A percentile compares a stretch with the other conserved stretches of the same genome.
phyloP scores from a whole-genome alignment of 139 green algal species.

The Chlamydomonas applanata region DNA sequence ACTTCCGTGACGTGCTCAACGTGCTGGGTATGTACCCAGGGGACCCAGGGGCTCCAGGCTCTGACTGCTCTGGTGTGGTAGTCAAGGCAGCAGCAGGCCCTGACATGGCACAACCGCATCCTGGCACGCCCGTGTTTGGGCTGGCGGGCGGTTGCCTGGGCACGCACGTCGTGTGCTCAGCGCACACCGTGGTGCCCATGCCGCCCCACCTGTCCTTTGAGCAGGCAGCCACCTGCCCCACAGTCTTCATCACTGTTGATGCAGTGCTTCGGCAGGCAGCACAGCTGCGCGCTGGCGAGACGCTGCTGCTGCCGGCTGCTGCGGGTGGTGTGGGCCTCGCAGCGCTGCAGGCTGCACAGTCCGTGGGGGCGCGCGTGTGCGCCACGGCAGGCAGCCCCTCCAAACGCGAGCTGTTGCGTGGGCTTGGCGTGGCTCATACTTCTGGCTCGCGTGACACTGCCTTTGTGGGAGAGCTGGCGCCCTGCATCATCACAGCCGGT shows the following conservation, averaged over 20 bases:
- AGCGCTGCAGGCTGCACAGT: constrained; percentile 47
- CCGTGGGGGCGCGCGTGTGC: constrained; percentile 37
- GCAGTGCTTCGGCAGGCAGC: constrained; percentile 54
- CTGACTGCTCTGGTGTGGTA: constrained; percentile 55
- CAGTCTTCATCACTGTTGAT: constrained; percentile 81
- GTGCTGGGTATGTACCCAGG: constrained; percentile 66
- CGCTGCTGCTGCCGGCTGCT: constrained; percentile 72
- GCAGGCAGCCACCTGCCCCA: constrained; percentile 71
- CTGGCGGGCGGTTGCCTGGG: constrained; percentile 73
- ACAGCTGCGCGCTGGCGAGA: constrained; percentile 33
- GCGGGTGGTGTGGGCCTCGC: constrained; percentile 82
- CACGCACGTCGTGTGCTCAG: constrained; percentile 59
- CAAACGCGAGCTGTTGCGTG: constrained; percentile 72
- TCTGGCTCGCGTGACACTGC: constrained; percentile 35
- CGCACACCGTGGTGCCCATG: constrained; percentile 63
- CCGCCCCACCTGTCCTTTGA: constrained; percentile 66
- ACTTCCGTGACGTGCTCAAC: constrained; percentile 77
- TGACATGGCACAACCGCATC: constrained; percentile 1
- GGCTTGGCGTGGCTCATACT: constrained; percentile 42
- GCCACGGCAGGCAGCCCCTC: constrained; percentile 66
- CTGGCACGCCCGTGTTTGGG: constrained; percentile 75
- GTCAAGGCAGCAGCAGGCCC: constrained; percentile 1
- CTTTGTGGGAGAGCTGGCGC: constrained; percentile 27
- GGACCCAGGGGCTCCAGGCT: constrained; percentile 61
- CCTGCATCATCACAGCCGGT: too few species aligned